Evolutionary conservation across 2,329 filamentous ascomycete species (phyloP), one percentile per base, ranked within the genome.

Genomic region (Botrytis hyacinthi): DNA sequence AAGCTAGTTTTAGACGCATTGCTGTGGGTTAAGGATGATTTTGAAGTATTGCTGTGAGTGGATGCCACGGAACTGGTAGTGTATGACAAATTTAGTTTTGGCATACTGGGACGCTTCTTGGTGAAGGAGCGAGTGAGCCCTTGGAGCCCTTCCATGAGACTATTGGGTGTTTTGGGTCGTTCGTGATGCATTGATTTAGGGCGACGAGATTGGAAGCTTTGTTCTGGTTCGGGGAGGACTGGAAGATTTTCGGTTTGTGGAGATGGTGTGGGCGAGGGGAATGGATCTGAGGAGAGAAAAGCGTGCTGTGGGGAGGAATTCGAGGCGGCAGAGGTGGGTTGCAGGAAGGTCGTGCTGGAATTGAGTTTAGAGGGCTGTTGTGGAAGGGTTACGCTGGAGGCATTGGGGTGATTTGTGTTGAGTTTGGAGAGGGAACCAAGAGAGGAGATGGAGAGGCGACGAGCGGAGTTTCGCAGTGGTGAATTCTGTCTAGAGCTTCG

Each of bases 261-360:
- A 51, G 73, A 73, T 14, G 71, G 73, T 26, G 60, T 48, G n/a
- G 70, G 70, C 20, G 73, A 74, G 22, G 75, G 75, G 44, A 78
- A 80, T 29, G 79, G 79, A 42, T 80, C 79, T 18, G 75, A 76
- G 37, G 75, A 57, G 18, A 80, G 76, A 74, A 80, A 80, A n/a
- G 77, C 72, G 62, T 78, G 76, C 59, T 65, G 40, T 18, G 59
- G 73, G 5, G 71, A 72, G n/a, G 37, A 32, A 67, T 48, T 72
- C 16, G 62, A 68, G 51, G 51, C 8, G 42, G 51, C 42, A 44
- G 71, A 68, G 26, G 44, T 65, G 7, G 71, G 71, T 51, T 69
- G 71, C 12, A 72, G 44, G n/a, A 71, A 70, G 54, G 70, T 74
- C 6, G 18, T 42, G 48, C 35, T 42, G 35, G 48, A 42, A 20